Evolutionary conservation across 192 early-diverging fungal species (phyloP).

Genomic region (Podila minutissima): DNA sequence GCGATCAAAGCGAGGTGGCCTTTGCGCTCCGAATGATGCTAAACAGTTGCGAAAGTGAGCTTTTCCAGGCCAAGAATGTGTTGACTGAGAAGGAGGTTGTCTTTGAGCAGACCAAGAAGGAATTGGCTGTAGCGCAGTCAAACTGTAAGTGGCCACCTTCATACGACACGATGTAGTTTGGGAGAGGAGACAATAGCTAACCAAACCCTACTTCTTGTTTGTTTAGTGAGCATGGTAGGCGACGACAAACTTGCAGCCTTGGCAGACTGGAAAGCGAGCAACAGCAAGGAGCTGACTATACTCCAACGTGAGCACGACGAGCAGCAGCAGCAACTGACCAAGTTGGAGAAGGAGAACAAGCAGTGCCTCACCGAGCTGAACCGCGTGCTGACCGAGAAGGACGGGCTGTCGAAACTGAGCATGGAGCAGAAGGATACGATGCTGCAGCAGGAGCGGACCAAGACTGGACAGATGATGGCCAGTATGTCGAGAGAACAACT

Average conservation of each 20-base stretch:
- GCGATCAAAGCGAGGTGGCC: constrained; percentile 26
- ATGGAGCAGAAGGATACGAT: constrained; percentile 65
- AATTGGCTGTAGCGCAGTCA: constrained; percentile 32
- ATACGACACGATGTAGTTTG: too few relatives aligned
- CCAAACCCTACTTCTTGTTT: not conserved
- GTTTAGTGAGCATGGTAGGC: constrained; percentile 39
- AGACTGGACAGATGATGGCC: constrained; percentile 20
- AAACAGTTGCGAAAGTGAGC: constrained; percentile 36
- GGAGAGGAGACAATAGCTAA: too few relatives aligned
- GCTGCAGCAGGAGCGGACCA: constrained; percentile 60
- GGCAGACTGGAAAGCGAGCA: constrained; percentile 30
- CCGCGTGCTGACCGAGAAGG: constrained; percentile 66
- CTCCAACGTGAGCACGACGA: constrained; percentile 54
- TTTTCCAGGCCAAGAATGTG: constrained; percentile 27
- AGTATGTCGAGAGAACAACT: constrained; percentile 32
- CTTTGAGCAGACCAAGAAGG: constrained; percentile 42
- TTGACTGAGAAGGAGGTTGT: constrained; percentile 36
- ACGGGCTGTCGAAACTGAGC: constrained; percentile 53
- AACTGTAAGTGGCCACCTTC: constrained; percentile 40
- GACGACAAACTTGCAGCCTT: constrained; percentile 20
- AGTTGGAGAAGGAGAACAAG: constrained; percentile 35
- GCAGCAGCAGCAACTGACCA: constrained; percentile 29
- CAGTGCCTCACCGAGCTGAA: constrained; percentile 58
- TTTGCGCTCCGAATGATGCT: constrained; percentile 32
- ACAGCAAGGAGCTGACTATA: constrained; percentile 19